phyloP scores from a whole-genome alignment of 2,329 filamentous ascomycete species.

The Hypoxylon sp. region DNA sequence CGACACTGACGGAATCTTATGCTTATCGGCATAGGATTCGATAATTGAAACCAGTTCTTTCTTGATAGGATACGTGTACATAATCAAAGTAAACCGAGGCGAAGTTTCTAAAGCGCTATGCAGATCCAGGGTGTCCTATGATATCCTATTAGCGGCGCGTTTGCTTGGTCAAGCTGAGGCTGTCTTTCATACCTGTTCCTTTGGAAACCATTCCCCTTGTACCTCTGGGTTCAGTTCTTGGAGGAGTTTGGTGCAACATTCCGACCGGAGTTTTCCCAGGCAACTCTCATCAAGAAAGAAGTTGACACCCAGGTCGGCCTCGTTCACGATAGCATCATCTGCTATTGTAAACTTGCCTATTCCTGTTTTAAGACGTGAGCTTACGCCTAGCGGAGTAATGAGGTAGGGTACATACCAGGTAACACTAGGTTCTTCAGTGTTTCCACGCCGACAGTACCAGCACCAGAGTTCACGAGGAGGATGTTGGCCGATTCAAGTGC shows the following conservation, averaged over 20 bases:
- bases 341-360: conserved; percentile 93
- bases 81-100: conserved; percentile 64
- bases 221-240: conserved; percentile 95
- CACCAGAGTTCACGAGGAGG: conserved; percentile 87
- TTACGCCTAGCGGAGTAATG: neutral
- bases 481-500: conserved; percentile 92
- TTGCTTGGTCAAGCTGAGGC: conserved; percentile 6
- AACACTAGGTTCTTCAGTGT: conserved; percentile 97
- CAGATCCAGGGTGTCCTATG: conserved; percentile 55
- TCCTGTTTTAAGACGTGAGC: conserved; percentile 61
- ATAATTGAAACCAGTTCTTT: conserved; percentile 60
- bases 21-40: conserved; percentile 61
- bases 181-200: conserved; percentile 55
- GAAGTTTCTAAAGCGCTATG: conserved; percentile 57
- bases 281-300: conserved; percentile 91
- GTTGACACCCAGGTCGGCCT: conserved; percentile 91
- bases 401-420: conserved; percentile 67
- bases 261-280: conserved; percentile 81
- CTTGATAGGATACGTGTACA: conserved; percentile 66
- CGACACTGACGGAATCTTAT: conserved; percentile 80
- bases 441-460: conserved; percentile 90
- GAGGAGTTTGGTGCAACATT: conserved; percentile 81
- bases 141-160: conserved; percentile 26
- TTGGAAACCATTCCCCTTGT: conserved; percentile 76
- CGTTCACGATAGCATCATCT: conserved; percentile 80